These are phyloP conservation scores for Diphasiastrum complanatum DNA, from an alignment of 83 land plant species.

Conservation along the genomic window DNA sequence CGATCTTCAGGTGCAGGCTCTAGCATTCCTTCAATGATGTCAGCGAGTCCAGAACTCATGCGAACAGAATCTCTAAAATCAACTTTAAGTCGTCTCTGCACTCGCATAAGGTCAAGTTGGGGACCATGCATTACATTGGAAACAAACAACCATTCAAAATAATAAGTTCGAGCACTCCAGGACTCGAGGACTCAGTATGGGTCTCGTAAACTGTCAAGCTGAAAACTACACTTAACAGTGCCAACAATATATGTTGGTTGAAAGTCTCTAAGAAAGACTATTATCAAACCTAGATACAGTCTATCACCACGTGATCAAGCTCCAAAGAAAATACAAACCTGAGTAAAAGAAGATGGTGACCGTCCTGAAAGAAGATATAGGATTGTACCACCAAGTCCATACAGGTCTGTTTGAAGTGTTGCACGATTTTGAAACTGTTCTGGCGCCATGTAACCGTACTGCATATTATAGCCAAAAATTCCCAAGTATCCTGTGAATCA, in stretches of 20 bases:
- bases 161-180: constrained; percentile 8
- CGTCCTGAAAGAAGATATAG: constrained; percentile 40
- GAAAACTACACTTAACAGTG: no score
- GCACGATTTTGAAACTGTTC: constrained; percentile 53
- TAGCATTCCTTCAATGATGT: constrained; percentile 33
- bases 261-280: not conserved
- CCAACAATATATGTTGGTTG: not conserved
- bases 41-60: constrained; percentile 22
- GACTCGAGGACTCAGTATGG: no score
- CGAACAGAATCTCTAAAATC: constrained; percentile 30
- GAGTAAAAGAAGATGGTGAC: constrained; percentile 45
- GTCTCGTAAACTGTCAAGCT: no score
- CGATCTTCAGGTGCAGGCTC: constrained; percentile 55
- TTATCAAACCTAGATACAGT: not conserved
- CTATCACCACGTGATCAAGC: not conserved
- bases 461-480: no score
- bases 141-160: not conserved
- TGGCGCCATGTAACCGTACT: constrained; percentile 56
- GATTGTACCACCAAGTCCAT: constrained; percentile 46
- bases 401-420: constrained; percentile 43
- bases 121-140: not conserved
- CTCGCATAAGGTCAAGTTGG: not conserved
- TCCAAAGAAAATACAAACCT: constrained; percentile 21
- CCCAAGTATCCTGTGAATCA: not conserved
- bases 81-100: constrained; percentile 42